Base-by-base conservation (phyloP, 169 alveolate genomes). In the Eimeria acervulina region DNA sequence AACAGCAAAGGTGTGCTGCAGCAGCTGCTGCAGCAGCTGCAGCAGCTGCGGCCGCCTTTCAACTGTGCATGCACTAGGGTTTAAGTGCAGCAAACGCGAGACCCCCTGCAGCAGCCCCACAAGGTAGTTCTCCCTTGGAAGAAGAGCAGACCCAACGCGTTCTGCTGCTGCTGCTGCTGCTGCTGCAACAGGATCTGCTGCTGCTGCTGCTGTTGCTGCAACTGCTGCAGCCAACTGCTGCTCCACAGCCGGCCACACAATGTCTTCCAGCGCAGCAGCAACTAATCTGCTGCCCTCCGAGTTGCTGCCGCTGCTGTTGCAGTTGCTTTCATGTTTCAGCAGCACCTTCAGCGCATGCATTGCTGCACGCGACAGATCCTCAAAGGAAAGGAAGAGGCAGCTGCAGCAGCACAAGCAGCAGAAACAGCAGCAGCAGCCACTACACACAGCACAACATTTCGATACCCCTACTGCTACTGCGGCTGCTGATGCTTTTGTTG, bases 311-410 rank as follows among this genome's bases (percentile, higher is more conserved):
- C 0, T n/a, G 90, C 90, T 51, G 40, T 72, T 51, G 90, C 66
- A 21, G 70, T 72, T 33, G 44, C 47, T 81, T 17, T 81, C 90
- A 72, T 81, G 90, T 55, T 81, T 19, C 47, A 81, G 70, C 90
- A 81, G 90, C 90, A 81, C 90, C 52, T 51, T 81, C n/a, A 81
- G 90, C 47, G 90, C 90, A 47, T 81, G 90, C 90, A 81, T 81
- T 28, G 90, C 90, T n/a, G 90, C 90, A 19, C 90, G 90, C 36
- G 90, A 81, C 72, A 81, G 42, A 44, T 81, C 90, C 33, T 81
- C 70, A n/a, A 81, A 47, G 31, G 90, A 72, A 33, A 81, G 42
- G 42, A 81, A 81, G 72, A 81, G 90, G 70, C 66, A 81, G 90
- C 90, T 81, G 90, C 90, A 81, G 44, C 36, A 44, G 38, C 68